Base-by-base conservation (phyloP, 1,139 yeast genomes). In the Yamadazyma mexicana region DNA sequence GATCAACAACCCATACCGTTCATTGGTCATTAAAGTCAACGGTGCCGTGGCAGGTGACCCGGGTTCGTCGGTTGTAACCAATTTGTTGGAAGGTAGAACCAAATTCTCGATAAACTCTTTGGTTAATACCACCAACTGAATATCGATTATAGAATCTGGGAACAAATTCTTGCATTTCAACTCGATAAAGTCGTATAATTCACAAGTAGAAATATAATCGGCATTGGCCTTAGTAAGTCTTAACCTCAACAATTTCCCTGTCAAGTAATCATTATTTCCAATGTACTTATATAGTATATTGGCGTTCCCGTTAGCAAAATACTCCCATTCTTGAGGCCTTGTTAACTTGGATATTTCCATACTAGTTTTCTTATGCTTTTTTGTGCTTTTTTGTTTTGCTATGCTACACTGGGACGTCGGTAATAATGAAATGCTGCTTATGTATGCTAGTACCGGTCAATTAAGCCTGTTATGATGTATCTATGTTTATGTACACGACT, bases 271-370 rank as follows among this genome's bases (percentile, higher is more conserved):
- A 43, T 67, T 62, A 24, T 44, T 42, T 4, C 77, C 77, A 5
- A 57, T 56, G 44, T 72, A 72, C 37, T 62, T 56, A 51, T 70
- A 69, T 23, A 72, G 54, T n/a, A 70, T 66, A 44, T 72, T 72
- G 36, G 77, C 77, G 37, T 64, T 64, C 1, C 77, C 77, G 43
- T 67, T 70, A 24, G 75, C 74, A 45, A 69, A 69, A 52, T 64
- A 71, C 18, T 50, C 49, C 77, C 77, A 72, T 31, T 72, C 76
- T 14, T 45, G 42, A 3, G 75, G 69, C 20, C 57, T 45, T n/a
- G 75, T 67, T 37, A 65, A 55, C 47, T 68, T 67, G 27, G 69
- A 64, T 24, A 69, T 68, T 43, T 69, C 74, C 75, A 70, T 71
- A 4, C n/a, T 14, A 15, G 29, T 9, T 26, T 12, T 26, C 9